Base-by-base conservation (phyloP, 2,329 filamentous ascomycete genomes). In the Cryphonectria parasitica region DNA sequence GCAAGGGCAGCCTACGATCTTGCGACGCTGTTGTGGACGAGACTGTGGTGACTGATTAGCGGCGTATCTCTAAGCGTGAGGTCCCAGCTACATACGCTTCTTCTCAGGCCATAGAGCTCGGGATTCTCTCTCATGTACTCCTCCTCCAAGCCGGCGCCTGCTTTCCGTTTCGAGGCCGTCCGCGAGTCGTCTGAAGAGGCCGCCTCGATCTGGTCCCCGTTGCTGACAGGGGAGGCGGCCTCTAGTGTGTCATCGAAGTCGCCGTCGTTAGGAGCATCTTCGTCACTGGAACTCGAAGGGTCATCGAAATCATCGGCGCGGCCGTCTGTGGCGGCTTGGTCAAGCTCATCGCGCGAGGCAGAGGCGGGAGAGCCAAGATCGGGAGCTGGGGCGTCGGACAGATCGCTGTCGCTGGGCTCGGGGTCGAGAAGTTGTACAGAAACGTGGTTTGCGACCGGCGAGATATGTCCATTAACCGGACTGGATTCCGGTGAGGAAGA, bases 71-170 rank as follows among this genome's bases (percentile, higher is more conserved):
- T 10, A 22, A 31, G 25, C 10, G 39, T 19, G 31, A 49, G 34
- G 31, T 22, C 19, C 43, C 41, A 34, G 13, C 52, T 34, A 72
- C 71, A 73, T 90, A 96, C 95, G 84, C 96, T 99, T 83, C 96
- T 89, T 76, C 96, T 90, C 75, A 99, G 86, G 64, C 96, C 96
- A 83, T 98, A 99, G 11, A 99, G 86, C 82, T 97, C 94, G 61
- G 96, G 96, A 77, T 99, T 97, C 78, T 93, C 92, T 77, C 91
- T 88, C 76, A 98, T 97, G 78, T 90, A 95, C 63, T 94, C 91
- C 71, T 96, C 91, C 76, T 96, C 92, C 66, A 91, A 90, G 52
- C 88, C 79, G 8, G 71, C 68, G 78, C 86, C 80, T 74, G 86
- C 81, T 82, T 93, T 92, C 82, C 94, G 91, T 85, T 97, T 97